These are phyloP conservation scores for Chernovozyma aurita DNA, from an alignment of 1,139 yeast species.

Conservation along the genomic window DNA sequence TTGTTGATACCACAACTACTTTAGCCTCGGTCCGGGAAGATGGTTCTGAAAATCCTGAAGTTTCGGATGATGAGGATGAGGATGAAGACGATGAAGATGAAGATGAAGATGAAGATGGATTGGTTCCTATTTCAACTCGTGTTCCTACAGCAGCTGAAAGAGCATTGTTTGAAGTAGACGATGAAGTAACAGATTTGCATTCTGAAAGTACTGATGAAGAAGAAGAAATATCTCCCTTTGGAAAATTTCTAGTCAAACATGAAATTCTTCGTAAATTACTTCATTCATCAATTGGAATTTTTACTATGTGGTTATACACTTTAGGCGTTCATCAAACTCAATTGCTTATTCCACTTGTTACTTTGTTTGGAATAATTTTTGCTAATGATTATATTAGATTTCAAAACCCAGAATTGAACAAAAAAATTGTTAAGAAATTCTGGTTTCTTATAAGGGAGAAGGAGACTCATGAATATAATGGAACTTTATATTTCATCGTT, in stretches of 20 bases:
- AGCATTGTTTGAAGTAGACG: slow-evolving; percentile 5
- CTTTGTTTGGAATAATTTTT: slow-evolving; percentile 52
- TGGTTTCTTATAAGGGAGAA: slow-evolving; percentile 83
- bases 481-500: slow-evolving; percentile 77
- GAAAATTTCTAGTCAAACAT: slow-evolving; percentile 59
- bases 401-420: slow-evolving; percentile 55
- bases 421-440: slow-evolving; percentile 55
- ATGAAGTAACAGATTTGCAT: slow-evolving; percentile 1
- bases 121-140: not conserved
- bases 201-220: slow-evolving; percentile 2
- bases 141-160: slow-evolving; percentile 6
- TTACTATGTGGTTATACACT: slow-evolving; percentile 71
- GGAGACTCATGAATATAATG: slow-evolving; percentile 69
- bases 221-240: not conserved
- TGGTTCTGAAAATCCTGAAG: not conserved
- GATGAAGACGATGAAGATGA: slow-evolving; percentile 8
- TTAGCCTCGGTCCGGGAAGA: not conserved
- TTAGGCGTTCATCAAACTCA: slow-evolving; percentile 51
- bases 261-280: slow-evolving; percentile 84
- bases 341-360: slow-evolving; percentile 55
- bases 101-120: slow-evolving; percentile 1
- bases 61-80: slow-evolving; percentile 10
- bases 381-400: slow-evolving; percentile 70
- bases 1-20: not conserved
- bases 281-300: slow-evolving; percentile 83